Evolutionary conservation across 2,329 filamentous ascomycete genomes (phyloP), one percentile per base, ranked within the genome.

Genomic region (Exophiala spinifera): DNA sequence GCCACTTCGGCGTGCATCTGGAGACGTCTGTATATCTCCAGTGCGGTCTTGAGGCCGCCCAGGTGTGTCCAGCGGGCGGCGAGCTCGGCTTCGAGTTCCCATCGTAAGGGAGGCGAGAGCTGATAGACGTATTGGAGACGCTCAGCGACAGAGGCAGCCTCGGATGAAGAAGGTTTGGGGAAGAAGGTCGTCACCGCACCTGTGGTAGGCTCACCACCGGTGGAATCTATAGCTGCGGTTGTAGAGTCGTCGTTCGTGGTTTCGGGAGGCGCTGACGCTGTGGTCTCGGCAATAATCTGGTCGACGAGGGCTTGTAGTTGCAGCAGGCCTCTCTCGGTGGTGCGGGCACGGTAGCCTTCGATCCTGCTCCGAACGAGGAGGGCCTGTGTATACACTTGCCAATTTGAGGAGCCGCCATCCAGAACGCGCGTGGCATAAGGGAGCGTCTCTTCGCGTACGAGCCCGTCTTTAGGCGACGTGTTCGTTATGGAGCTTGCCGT

Each of bases 321-420:
- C 17, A 99, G 75, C 0, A 99, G 83, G 43, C 90, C 89, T 56
- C 94, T 80, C 72, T 99, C 94, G 34, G 95, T 80, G 0, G 94
- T 99, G 51, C 92, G 81, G 49, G 91, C 89, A 49, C 84, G 83
- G 71, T 95, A 91, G 0, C 91, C 80, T 71, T 99, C 94, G 51
- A 97, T 92, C 14, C 94, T 81, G 56, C 89, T 95, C 42, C 94
- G 82, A 1, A 97, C 88, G 0, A 99, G 78, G 7, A 99, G 77
- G 0, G 91, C 94, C 67, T 97, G 91, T 0, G 94, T 96, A 68
- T 97, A 97, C 31, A 96, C 86, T 69, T 97, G 94, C 94, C 94
- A 99, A 70, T 97, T 99, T 1, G 90, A 92, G 43, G 88, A 88
- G 63, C 92, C 91, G 57, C 94, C 91, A 7, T 88, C 82, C 1